Percentiles rank a stretch among this genome's conserved stretches.
phyloP scores from a whole-genome alignment of 2,329 filamentous ascomycete genomes.

The Alternaria ethzedia region DNA sequence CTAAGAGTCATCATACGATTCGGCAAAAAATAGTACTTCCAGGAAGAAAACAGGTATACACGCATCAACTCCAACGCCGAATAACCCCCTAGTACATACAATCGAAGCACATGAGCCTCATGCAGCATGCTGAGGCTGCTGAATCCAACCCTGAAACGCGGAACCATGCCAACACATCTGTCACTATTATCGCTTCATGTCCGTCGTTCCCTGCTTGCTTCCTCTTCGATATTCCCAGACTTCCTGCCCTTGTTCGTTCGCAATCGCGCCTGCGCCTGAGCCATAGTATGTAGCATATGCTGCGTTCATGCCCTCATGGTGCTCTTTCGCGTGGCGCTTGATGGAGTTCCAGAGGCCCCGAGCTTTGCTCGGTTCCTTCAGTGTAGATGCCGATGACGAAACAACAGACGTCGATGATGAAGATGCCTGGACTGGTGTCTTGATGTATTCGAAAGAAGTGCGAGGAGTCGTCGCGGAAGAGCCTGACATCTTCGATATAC shows the following conservation, averaged over 20 bases:
- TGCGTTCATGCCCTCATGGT: conserved; percentile 29
- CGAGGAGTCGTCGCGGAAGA: conserved; percentile 25
- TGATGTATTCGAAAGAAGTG: conserved; percentile 23
- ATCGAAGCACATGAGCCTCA: background rate
- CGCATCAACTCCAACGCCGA: background rate
- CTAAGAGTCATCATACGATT: background rate
- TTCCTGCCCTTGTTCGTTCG: conserved; percentile 4
- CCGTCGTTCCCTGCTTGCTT: background rate
- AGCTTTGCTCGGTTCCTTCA: conserved; percentile 8
- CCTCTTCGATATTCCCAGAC: conserved; percentile 27
- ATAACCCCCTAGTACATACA: background rate
- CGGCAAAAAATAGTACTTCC: background rate
- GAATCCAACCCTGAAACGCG: background rate
- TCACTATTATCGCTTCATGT: background rate
- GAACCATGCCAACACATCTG: background rate
- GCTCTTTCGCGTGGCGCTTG: conserved; percentile 26
- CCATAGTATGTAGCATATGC: conserved; percentile 32
- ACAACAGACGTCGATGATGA: conserved; percentile 5
- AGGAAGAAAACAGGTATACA: background rate
- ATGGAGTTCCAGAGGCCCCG: conserved; percentile 19
- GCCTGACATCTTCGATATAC: conserved; percentile 5
- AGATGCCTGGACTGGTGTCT: conserved; percentile 6
- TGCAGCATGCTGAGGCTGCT: background rate
- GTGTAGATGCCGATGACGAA: background rate
- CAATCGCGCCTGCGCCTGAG: conserved; percentile 4